A percentile compares a stretch with the other conserved stretches of the same genome.
phyloP scores from a whole-genome alignment of 495 filamentous ascomycete genomes.

The Bryoglossum gracile region DNA sequence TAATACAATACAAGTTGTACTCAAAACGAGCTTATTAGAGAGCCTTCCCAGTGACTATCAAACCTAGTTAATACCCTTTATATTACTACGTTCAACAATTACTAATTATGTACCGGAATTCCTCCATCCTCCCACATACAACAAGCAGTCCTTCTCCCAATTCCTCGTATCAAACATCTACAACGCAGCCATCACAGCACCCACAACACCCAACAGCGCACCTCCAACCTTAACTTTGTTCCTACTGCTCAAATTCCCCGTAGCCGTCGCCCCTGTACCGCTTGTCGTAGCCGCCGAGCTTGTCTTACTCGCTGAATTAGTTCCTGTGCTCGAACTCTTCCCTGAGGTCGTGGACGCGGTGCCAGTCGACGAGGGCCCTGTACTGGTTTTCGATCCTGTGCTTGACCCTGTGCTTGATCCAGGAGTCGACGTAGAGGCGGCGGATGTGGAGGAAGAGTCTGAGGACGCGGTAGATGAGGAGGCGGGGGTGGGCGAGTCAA shows the following conservation, averaged over 20 bases:
- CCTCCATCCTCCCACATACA: not conserved
- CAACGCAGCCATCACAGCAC: not conserved
- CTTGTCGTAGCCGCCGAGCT: not conserved
- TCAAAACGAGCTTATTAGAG: too few species aligned
- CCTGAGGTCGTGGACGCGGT: not conserved
- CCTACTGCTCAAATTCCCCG: not conserved
- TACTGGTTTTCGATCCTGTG: not conserved
- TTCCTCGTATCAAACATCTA: not conserved
- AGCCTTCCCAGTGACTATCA: too few species aligned
- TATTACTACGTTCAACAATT: not conserved
- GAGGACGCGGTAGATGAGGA: conserved; percentile 26
- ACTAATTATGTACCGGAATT: not conserved
- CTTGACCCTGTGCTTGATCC: not conserved
- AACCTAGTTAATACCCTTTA: too few species aligned
- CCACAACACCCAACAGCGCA: not conserved
- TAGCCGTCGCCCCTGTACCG: not conserved
- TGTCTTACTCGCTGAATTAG: not conserved
- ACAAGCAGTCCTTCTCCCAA: not conserved
- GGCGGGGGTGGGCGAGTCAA: conserved; percentile 41
- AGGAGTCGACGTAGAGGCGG: not conserved
- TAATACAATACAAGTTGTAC: too few species aligned
- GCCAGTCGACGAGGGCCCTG: not conserved
- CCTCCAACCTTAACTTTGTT: not conserved
- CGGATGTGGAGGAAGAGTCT: not conserved
- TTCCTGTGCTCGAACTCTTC: not conserved